These are phyloP conservation scores for Stygiomarasmius scandens DNA, from an alignment of 1,284 basidiomycete genomes.

Conservation along the genomic window DNA sequence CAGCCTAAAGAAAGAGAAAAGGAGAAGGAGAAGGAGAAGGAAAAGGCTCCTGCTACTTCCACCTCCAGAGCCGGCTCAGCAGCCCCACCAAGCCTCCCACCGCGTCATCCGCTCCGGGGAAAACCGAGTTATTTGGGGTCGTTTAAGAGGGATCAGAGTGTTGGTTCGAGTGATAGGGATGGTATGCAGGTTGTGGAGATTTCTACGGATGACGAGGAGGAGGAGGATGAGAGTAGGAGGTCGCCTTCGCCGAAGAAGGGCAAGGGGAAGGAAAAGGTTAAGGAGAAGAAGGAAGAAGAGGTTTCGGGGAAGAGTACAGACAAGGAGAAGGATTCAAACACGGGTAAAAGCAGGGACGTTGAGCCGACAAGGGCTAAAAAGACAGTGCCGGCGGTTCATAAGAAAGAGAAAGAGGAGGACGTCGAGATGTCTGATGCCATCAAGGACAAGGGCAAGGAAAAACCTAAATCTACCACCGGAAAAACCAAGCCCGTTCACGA, in stretches of 20 bases:
- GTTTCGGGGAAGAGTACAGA: slow-evolving; percentile 1
- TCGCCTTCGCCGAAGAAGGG: slow-evolving; percentile 2
- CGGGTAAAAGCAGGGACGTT: not conserved
- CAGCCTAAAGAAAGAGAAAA: no score
- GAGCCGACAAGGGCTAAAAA: not conserved
- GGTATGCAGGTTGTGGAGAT: slow-evolving; percentile 17
- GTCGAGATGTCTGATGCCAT: not conserved
- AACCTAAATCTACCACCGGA: not conserved
- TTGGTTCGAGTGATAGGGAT: slow-evolving; percentile 3
- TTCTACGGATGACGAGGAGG: slow-evolving; percentile 17
- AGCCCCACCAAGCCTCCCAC: not conserved
- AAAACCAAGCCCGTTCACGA: not conserved
- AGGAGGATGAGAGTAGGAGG: slow-evolving; percentile 2
- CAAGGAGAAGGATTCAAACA: not conserved
- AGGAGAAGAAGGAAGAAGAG: not conserved
- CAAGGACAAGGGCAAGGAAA: not conserved
- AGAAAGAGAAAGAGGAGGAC: not conserved
- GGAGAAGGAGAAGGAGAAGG: no score
- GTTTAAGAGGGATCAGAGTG: not conserved
- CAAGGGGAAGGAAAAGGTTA: not conserved
- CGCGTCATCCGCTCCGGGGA: slow-evolving; percentile 13
- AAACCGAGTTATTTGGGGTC: slow-evolving; percentile 9
- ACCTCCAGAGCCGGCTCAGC: not conserved
- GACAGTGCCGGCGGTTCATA: not conserved
- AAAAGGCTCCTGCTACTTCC: not conserved